A percentile compares a stretch with the other conserved stretches of the same genome.
Evolutionary conservation across 2,329 filamentous ascomycete species (phyloP).

Genomic region (Talaromyces amestolkiae): DNA sequence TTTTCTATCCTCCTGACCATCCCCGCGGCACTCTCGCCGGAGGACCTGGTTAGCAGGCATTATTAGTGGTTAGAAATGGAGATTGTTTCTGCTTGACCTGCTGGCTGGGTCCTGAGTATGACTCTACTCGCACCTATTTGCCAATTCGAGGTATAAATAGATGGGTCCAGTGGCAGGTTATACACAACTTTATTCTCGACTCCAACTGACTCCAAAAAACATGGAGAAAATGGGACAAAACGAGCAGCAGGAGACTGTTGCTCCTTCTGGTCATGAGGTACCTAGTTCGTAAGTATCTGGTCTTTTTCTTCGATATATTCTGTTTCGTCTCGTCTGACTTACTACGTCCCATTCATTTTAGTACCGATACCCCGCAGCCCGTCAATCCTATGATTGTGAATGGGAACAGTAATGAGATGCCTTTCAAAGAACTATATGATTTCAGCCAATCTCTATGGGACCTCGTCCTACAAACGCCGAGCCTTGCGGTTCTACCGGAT

Average conservation of each 20-base stretch:
- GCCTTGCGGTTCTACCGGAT: conserved; percentile 34
- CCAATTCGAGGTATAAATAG: conserved; percentile 9
- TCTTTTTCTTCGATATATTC: background rate
- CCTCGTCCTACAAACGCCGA: conserved; percentile 29
- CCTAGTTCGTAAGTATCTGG: conserved; percentile 3
- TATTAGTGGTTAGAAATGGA: conserved; percentile 4
- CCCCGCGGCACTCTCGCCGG: background rate
- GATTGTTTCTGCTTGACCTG: background rate
- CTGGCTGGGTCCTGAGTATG: background rate
- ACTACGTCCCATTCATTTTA: background rate
- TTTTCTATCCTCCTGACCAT: background rate
- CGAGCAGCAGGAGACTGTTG: conserved; percentile 4
- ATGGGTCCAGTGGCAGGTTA: background rate
- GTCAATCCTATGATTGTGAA: conserved; percentile 3
- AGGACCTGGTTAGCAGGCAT: background rate
- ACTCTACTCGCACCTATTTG: background rate
- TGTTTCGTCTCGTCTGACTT: background rate
- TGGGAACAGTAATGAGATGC: conserved; percentile 1
- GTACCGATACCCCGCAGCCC: conserved; percentile 6
- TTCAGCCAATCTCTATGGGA: conserved; percentile 33
- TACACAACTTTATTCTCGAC: background rate
- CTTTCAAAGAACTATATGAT: conserved; percentile 21
- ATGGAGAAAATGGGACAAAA: background rate
- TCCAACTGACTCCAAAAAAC: conserved; percentile 7
- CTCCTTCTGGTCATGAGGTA: background rate